phyloP scores from a whole-genome alignment of 2,329 filamentous ascomycete genomes.

The Ascochyta pisi region DNA sequence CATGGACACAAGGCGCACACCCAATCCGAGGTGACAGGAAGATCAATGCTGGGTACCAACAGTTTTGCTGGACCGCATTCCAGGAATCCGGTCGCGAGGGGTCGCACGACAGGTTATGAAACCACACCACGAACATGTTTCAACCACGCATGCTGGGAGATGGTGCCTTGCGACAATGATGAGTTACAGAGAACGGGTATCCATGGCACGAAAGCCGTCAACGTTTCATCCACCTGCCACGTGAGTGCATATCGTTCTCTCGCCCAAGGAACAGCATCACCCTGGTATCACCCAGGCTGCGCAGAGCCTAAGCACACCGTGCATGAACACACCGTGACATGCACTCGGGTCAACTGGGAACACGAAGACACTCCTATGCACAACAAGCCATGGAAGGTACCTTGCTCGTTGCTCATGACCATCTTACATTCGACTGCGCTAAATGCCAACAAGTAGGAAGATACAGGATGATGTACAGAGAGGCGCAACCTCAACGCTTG shows the following conservation, averaged over 20 bases:
- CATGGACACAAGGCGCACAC: conserved; percentile 3
- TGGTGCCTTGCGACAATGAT: conserved; percentile 4
- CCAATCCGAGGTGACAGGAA: conserved; percentile 2
- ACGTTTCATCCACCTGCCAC: conserved; percentile 1
- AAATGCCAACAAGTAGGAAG: conserved; percentile 21
- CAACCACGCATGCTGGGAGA: neutral
- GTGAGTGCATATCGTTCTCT: neutral
- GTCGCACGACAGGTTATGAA: conserved; percentile 13
- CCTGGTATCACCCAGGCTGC: neutral
- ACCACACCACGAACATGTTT: conserved; percentile 14
- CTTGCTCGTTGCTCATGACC: neutral
- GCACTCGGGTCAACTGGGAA: neutral
- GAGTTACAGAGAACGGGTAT: neutral
- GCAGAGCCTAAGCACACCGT: neutral
- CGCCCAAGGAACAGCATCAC: neutral
- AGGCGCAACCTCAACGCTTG: conserved; percentile 66
- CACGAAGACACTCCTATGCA: neutral
- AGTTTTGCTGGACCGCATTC: conserved; percentile 8
- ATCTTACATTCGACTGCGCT: conserved; percentile 24
- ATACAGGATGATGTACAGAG: conserved; percentile 32
- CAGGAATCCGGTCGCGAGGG: conserved; percentile 8
- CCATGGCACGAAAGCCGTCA: conserved; percentile 9
- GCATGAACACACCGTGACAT: neutral
- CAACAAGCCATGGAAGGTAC: neutral
- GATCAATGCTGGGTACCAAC: neutral